Evolutionary conservation across 2,329 filamentous ascomycete species (phyloP).

Genomic region (Ophiostoma sp.): DNA sequence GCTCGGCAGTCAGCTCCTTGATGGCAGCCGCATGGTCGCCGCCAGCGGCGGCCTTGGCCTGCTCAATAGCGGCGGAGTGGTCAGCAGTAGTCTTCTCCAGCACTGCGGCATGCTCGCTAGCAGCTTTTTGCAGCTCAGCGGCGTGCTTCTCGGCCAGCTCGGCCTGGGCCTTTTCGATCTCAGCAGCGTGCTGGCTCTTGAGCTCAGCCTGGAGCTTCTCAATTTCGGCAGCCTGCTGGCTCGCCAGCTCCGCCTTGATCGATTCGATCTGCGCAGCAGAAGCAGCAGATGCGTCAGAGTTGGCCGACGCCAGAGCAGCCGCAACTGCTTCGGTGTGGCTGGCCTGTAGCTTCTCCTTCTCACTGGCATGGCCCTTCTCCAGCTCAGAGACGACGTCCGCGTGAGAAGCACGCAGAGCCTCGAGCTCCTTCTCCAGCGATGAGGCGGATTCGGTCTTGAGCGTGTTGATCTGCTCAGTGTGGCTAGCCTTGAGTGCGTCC

Average conservation of each 20-base stretch:
- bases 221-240: slow-evolving; percentile 41
- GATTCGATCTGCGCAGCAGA: slow-evolving; percentile 33
- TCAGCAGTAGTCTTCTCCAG: slow-evolving; percentile 34
- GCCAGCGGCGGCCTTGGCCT: slow-evolving; percentile 35
- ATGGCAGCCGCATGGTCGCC: slow-evolving; percentile 29
- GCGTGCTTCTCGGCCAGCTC: slow-evolving; percentile 30
- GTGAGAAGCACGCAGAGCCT: slow-evolving; percentile 41
- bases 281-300: slow-evolving; percentile 28
- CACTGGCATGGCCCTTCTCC: slow-evolving; percentile 42
- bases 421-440: slow-evolving; percentile 38
- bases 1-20: slow-evolving; percentile 39
- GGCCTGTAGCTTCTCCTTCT: slow-evolving; percentile 36
- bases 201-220: slow-evolving; percentile 38
- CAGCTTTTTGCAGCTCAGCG: slow-evolving; percentile 29
- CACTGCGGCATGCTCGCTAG: slow-evolving; percentile 31
- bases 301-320: slow-evolving; percentile 27
- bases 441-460: slow-evolving; percentile 41
- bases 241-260: slow-evolving; percentile 40
- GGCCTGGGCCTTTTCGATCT: slow-evolving; percentile 41
- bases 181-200: slow-evolving; percentile 36
- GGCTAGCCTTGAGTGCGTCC: slow-evolving; percentile 50
- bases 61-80: slow-evolving; percentile 36
- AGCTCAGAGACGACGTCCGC: slow-evolving; percentile 36
- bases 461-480: slow-evolving; percentile 54
- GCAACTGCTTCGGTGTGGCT: slow-evolving; percentile 33